Evolutionary conservation across 345 rosid genomes (phyloP).

Genomic region (Bruguiera gymnorhiza): DNA sequence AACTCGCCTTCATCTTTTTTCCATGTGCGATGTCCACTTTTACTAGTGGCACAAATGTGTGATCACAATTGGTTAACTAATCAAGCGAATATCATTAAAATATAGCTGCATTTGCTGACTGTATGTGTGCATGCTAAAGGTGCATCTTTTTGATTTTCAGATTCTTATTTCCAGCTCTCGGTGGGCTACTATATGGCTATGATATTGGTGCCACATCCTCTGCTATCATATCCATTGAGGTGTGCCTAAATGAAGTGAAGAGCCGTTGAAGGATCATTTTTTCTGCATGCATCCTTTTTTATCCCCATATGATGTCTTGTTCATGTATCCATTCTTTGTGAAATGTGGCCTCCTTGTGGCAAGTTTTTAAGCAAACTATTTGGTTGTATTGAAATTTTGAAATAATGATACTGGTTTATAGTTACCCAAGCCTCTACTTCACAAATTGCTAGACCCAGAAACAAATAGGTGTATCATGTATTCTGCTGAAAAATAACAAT

Average conservation of each 20-base stretch:
- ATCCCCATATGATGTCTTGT: not conserved
- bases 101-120: not conserved
- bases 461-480: no score
- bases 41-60: not conserved
- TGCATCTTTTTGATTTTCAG: slow-evolving; percentile 44
- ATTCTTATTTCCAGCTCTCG: slow-evolving; percentile 97
- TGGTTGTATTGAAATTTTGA: no score
- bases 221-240: slow-evolving; percentile 80
- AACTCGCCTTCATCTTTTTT: no score
- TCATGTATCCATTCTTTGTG: no score
- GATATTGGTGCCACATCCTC: slow-evolving; percentile 97
- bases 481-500: no score
- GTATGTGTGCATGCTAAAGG: not conserved
- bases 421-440: no score
- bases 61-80: not conserved
- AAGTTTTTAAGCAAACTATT: no score
- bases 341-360: not conserved
- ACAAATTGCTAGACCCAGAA: no score
- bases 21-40: no score
- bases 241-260: slow-evolving; percentile 19
- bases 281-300: not conserved
- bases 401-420: no score
- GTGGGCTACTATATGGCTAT: slow-evolving; percentile 89
- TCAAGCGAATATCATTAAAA: not conserved
- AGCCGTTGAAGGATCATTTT: not conserved